These are phyloP conservation scores for Otatea glauca DNA, from an alignment of 176 grass and related monocot species.

Conservation along the genomic window DNA sequence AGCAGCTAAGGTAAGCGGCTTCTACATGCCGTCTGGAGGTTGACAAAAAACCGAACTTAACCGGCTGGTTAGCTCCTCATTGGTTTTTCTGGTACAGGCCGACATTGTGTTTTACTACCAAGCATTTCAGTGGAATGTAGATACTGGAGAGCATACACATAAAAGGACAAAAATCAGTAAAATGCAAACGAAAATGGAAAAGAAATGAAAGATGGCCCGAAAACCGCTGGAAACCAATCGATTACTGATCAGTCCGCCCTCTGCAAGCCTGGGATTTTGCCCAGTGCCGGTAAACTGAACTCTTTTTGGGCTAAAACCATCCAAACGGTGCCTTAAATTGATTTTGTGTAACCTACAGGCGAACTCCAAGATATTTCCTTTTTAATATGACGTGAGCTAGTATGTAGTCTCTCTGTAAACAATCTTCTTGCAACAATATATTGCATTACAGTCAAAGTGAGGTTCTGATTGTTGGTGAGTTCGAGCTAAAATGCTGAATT, in stretches of 20 bases:
- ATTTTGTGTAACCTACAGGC: background rate
- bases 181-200: background rate
- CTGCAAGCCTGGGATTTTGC: background rate
- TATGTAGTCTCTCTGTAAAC: background rate
- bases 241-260: background rate
- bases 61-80: background rate
- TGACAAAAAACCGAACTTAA: background rate
- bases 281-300: background rate
- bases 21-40: background rate
- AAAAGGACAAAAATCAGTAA: background rate
- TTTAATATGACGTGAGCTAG: background rate
- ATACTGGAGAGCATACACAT: background rate
- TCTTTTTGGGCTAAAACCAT: background rate
- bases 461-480: background rate
- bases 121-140: background rate
- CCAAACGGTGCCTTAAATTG: background rate
- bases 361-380: background rate
- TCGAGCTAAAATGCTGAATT: background rate
- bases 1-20: background rate
- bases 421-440: background rate
- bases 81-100: background rate
- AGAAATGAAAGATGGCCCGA: background rate
- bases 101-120: background rate
- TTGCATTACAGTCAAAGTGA: background rate
- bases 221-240: background rate